A percentile compares a stretch with the other conserved stretches of the same genome.
phyloP scores from a whole-genome alignment of 768 basidiomycete species.

The Termitomyces sp. region DNA sequence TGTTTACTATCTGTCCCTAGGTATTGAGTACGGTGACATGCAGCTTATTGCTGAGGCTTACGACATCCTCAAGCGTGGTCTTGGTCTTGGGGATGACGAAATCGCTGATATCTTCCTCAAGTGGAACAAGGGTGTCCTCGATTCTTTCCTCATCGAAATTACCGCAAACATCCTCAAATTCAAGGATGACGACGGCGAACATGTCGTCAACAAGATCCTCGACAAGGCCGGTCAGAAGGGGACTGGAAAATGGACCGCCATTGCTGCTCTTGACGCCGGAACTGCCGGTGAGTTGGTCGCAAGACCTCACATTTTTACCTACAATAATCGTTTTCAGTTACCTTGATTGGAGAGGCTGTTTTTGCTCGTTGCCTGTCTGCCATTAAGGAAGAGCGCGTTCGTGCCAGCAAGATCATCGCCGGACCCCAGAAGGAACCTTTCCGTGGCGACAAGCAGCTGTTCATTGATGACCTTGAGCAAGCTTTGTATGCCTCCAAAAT shows the following conservation, averaged over 20 bases:
- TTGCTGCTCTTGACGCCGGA: conserved; percentile 92
- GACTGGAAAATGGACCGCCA: conserved; percentile 99
- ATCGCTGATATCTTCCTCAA: conserved; percentile 91
- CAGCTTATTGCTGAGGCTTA: conserved; percentile 98
- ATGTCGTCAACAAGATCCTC: conserved; percentile 90
- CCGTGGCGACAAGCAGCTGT: conserved; percentile 97
- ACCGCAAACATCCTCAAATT: conserved; percentile 95
- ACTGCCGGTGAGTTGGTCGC: conserved; percentile 59
- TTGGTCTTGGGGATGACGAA: conserved; percentile 82
- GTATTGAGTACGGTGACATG: conserved; percentile 99
- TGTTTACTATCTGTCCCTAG: conserved; percentile 38
- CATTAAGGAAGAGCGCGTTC: conserved; percentile 92
- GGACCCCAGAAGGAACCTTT: conserved; percentile 93
- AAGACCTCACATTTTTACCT: conserved; percentile 9
- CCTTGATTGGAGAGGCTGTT: conserved; percentile 98
- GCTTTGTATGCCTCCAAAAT: conserved; percentile 99
- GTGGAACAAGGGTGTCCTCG: conserved; percentile 99
- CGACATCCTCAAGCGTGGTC: conserved; percentile 96
- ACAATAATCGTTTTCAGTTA: conserved; percentile 55
- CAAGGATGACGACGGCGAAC: conserved; percentile 93
- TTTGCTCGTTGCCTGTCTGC: conserved; percentile 98
- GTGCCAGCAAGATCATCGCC: conserved; percentile 87
- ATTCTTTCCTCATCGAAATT: conserved; percentile 99
- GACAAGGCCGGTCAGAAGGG: conserved; percentile 98
- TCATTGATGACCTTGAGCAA: conserved; percentile 99